phyloP scores from a whole-genome alignment of 2,329 filamentous ascomycete genomes.

The Gaeumannomyces sp. region DNA sequence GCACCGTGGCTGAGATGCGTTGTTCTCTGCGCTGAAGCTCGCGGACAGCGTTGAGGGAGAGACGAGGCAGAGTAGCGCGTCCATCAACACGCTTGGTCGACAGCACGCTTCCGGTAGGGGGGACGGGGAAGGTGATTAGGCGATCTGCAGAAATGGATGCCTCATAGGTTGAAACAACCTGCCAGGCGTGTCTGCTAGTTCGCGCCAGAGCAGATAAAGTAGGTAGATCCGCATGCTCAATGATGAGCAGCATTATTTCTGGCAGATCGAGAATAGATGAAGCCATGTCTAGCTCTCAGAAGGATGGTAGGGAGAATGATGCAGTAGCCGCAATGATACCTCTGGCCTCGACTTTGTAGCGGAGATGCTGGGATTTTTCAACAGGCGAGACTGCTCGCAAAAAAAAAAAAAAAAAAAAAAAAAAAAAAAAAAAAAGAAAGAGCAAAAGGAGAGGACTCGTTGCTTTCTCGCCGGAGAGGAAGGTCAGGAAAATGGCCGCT shows the following conservation, averaged over 20 bases:
- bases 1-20: conserved; percentile 1
- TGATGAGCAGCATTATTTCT: conserved; percentile 1
- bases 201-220: conserved; percentile 6
- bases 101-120: conserved; percentile 1
- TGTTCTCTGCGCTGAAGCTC: conserved; percentile 6
- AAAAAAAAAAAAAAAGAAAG: not conserved
- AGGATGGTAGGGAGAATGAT: not conserved
- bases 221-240: conserved; percentile 6
- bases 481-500: not conserved
- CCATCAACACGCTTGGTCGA: not conserved
- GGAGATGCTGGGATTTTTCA: not conserved
- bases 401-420: not conserved
- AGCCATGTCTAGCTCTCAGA: not conserved
- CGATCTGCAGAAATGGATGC: conserved; percentile 2
- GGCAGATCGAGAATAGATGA: not conserved
- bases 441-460: not conserved
- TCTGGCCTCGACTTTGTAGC: not conserved
- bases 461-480: not conserved
- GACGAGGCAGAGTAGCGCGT: not conserved
- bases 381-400: not conserved
- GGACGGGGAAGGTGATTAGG: not conserved
- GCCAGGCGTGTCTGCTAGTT: not conserved
- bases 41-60: not conserved
- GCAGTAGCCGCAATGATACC: not conserved
- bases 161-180: conserved; percentile 1